A percentile compares a stretch with the other conserved stretches of the same genome.
Evolutionary conservation across 139 green algal genomes (phyloP).

Genomic region (Eudorina sp.): DNA sequence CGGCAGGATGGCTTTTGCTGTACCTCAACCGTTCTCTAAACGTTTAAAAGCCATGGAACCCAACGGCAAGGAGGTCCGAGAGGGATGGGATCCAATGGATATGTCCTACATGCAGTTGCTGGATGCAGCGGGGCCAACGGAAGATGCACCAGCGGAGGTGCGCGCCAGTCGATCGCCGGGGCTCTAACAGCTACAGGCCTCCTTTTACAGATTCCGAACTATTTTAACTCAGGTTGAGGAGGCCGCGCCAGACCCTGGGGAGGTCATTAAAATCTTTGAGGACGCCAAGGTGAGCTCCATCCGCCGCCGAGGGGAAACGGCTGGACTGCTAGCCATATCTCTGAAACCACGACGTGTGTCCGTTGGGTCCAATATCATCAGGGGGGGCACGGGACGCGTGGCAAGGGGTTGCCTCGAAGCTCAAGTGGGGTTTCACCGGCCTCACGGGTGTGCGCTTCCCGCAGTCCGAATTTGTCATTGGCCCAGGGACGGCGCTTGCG

Average conservation of each 20-base stretch:
- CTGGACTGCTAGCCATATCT: too few species aligned
- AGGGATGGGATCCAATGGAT: conserved; percentile 45
- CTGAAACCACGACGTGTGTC: too few species aligned
- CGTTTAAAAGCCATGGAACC: conserved; percentile 25
- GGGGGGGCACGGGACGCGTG: too few species aligned
- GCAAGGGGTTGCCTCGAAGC: too few species aligned
- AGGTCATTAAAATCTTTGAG: conserved; percentile 44
- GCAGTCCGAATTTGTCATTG: too few species aligned
- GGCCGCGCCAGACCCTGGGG: conserved; percentile 12
- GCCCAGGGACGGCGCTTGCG: too few species aligned
- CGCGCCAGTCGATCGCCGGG: background rate
- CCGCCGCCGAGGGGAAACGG: too few species aligned
- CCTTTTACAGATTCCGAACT: background rate
- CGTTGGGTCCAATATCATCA: too few species aligned
- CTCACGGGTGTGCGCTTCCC: too few species aligned
- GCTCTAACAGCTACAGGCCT: background rate
- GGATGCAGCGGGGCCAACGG: conserved; percentile 14
- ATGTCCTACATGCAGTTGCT: conserved; percentile 50
- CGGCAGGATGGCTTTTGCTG: conserved; percentile 36
- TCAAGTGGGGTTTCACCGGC: too few species aligned
- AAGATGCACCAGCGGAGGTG: conserved; percentile 18
- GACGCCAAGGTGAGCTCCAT: conserved; percentile 20
- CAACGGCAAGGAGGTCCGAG: conserved; percentile 14
- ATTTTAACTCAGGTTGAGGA: background rate
- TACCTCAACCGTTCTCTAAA: conserved; percentile 22